Conservation (phyloP, 176 grass and related monocot genomes). For the Rhipidocladum racemiflorum region DNA sequence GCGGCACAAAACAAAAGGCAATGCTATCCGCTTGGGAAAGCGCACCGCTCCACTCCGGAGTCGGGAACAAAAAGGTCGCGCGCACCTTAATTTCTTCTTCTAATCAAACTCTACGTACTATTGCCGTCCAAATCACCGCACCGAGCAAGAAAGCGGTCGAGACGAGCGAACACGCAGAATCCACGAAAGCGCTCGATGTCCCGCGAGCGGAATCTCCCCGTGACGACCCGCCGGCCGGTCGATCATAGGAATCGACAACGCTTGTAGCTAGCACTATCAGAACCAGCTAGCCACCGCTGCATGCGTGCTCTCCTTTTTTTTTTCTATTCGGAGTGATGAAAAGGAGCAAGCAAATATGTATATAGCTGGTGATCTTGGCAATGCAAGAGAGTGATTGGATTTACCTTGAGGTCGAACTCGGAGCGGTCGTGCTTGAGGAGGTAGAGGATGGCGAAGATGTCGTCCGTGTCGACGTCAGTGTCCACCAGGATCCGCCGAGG, state of each 20-base stretch:
- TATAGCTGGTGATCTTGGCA: too few species aligned
- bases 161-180: not conserved
- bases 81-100: not conserved
- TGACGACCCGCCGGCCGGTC: too few species aligned
- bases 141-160: not conserved
- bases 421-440: slow-evolving; percentile 63
- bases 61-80: not conserved
- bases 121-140: slow-evolving; percentile 6
- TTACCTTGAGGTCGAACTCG: slow-evolving; percentile 66
- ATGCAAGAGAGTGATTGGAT: too few species aligned
- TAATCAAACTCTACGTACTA: not conserved
- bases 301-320: not conserved
- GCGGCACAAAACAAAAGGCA: not conserved
- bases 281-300: too few species aligned
- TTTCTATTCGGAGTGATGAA: not conserved
- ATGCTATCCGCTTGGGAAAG: not conserved
- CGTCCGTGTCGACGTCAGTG: slow-evolving; percentile 69
- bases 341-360: not conserved
- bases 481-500: slow-evolving; percentile 48
- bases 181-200: not conserved
- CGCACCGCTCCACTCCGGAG: not conserved
- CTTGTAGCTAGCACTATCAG: too few species aligned
- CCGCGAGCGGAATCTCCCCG: not conserved
- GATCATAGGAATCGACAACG: too few species aligned
- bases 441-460: slow-evolving; percentile 61